Percentiles rank a stretch among this genome's conserved stretches.
Evolutionary conservation across 1,284 basidiomycete species (phyloP).

Genomic region (Paramarasmius palmivorus): DNA sequence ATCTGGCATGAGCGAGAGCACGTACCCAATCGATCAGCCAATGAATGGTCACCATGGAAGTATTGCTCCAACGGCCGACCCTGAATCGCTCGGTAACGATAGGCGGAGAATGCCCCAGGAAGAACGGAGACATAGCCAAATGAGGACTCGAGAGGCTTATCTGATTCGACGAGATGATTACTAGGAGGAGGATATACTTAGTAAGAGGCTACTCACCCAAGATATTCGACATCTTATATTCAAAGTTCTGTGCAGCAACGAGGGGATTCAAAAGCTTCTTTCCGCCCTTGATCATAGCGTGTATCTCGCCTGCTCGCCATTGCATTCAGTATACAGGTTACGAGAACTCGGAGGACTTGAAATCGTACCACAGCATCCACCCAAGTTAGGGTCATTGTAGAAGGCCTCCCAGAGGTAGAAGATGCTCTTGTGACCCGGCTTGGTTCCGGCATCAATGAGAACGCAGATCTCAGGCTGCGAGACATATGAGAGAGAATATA

Average conservation of each 20-base stretch:
- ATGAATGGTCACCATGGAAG: constrained; percentile 96
- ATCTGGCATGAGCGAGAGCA: too few species aligned
- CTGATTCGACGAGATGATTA: constrained; percentile 52
- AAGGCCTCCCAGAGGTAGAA: constrained; percentile 97
- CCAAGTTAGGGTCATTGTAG: constrained; percentile 64
- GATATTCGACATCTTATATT: constrained; percentile 98
- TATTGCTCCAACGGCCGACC: constrained; percentile 96
- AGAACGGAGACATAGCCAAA: constrained; percentile 96
- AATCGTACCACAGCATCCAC: constrained; percentile 47
- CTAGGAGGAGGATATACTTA: constrained; percentile 47
- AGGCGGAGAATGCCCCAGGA: constrained; percentile 95
- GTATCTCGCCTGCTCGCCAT: constrained; percentile 84
- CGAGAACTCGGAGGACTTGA: constrained; percentile 35
- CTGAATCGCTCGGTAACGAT: constrained; percentile 87
- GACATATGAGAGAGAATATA: not conserved
- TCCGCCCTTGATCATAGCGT: constrained; percentile 92
- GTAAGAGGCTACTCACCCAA: constrained; percentile 52
- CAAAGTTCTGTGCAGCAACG: constrained; percentile 95
- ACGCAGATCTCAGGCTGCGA: constrained; percentile 84
- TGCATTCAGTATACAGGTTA: not conserved
- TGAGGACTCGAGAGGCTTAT: constrained; percentile 90
- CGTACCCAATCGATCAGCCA: constrained; percentile 88
- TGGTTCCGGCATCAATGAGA: constrained; percentile 91
- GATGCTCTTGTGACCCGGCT: constrained; percentile 94
- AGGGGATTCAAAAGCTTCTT: constrained; percentile 92